phyloP scores from a whole-genome alignment of 176 grass and related monocot genomes.

The Oryza nivara region DNA sequence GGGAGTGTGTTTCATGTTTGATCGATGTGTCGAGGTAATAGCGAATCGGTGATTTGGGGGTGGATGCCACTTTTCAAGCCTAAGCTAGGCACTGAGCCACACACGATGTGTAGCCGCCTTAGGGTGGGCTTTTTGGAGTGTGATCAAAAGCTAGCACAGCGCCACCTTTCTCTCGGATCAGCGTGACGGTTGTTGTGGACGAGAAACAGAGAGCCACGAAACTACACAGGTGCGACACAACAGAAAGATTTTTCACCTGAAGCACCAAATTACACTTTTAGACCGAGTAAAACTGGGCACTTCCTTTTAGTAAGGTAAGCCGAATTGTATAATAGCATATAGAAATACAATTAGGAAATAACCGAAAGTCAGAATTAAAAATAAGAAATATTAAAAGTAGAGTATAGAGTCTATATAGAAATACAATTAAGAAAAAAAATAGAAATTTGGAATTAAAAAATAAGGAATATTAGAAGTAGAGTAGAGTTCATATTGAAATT shows the following conservation, averaged over 20 bases:
- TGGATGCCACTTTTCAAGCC: neutral
- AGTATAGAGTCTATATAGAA: no score
- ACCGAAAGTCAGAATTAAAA: no score
- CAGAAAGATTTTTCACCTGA: neutral
- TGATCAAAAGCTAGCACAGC: neutral
- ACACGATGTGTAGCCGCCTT: neutral
- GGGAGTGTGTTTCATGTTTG: neutral
- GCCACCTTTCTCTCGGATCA: slow-evolving; percentile 28
- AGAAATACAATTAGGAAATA: no score
- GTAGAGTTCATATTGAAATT: no score
- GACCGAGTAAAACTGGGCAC: neutral
- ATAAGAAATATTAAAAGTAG: no score
- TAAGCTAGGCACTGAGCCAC: neutral
- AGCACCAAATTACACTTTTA: neutral
- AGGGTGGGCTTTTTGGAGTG: neutral
- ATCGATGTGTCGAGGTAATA: neutral
- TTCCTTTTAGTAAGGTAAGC: neutral
- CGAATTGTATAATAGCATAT: neutral
- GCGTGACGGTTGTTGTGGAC: neutral
- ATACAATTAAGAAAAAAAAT: no score
- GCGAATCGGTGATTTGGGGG: neutral
- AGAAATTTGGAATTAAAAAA: no score
- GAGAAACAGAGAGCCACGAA: neutral
- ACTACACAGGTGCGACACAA: neutral
- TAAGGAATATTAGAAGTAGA: no score